Percentiles rank a stretch among this genome's conserved stretches.
Evolutionary conservation across 257 asterid species (phyloP).

Genomic region (Lithospermum erythrorhizon): DNA sequence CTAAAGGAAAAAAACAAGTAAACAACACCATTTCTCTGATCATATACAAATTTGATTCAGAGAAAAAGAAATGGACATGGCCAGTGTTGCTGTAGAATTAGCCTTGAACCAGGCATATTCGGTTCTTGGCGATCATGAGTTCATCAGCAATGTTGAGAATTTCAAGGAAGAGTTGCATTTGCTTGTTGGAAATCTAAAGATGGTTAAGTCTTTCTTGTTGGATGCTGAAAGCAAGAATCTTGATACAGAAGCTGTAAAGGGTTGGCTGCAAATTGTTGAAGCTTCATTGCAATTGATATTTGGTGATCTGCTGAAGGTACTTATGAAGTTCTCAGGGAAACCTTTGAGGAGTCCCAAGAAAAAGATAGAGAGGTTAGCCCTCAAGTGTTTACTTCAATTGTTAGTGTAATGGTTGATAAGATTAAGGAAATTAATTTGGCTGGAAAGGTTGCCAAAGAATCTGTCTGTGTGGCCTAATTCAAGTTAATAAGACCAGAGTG

Average conservation of each 20-base stretch:
- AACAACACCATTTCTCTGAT: no score
- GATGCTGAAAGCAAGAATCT: conserved; percentile 16
- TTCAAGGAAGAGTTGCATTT: conserved; percentile 7
- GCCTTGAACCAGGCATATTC: no score
- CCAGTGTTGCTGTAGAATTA: no score
- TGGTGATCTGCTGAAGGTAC: conserved; percentile 6
- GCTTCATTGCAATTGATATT: conserved; percentile 4
- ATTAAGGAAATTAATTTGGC: not conserved
- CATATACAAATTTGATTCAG: no score
- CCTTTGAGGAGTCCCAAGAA: not conserved
- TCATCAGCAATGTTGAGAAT: conserved; percentile 4
- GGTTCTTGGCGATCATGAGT: no score
- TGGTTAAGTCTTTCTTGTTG: conserved; percentile 13
- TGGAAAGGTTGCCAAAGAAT: not conserved
- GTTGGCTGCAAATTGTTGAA: conserved; percentile 13
- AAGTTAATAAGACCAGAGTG: not conserved
- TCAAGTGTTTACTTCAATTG: not conserved
- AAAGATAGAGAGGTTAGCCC: conserved; percentile 4
- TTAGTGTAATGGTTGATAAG: not conserved
- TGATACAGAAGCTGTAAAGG: not conserved
- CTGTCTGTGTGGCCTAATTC: not conserved
- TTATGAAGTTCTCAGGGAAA: conserved; percentile 1
- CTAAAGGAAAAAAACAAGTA: no score
- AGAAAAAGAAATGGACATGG: no score
- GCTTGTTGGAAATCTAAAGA: conserved; percentile 12